Conservation (phyloP, 2,329 filamentous ascomycete species). For the Botrytis tulipae region DNA sequence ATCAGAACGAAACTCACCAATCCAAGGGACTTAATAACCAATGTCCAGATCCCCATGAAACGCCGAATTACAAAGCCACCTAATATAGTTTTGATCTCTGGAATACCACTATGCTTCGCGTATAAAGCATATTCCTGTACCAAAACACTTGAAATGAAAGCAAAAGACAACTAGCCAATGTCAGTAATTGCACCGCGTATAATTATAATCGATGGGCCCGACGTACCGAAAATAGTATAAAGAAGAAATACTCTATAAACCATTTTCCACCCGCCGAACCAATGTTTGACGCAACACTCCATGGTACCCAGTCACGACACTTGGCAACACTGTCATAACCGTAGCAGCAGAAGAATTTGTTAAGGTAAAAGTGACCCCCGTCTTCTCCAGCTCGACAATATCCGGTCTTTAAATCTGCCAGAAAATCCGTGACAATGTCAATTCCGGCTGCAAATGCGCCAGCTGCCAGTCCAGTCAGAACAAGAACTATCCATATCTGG, state of each 20-base stretch:
- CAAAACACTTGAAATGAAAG: slow-evolving; percentile 71
- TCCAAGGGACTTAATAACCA: slow-evolving; percentile 85
- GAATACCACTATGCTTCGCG: slow-evolving; percentile 92
- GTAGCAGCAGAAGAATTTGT: slow-evolving; percentile 88
- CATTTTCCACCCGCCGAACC: slow-evolving; percentile 67
- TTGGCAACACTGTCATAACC: slow-evolving; percentile 81
- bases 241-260: slow-evolving; percentile 84
- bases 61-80: slow-evolving; percentile 89
- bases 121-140: slow-evolving; percentile 83
- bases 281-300: slow-evolving; percentile 73
- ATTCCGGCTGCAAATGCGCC: slow-evolving; percentile 85
- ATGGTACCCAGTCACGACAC: slow-evolving; percentile 83
- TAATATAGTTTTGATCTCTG: slow-evolving; percentile 94
- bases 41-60: slow-evolving; percentile 84
- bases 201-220: background rate
- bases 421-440: slow-evolving; percentile 87
- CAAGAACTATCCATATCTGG: slow-evolving; percentile 87
- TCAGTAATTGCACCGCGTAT: background rate
- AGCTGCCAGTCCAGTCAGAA: slow-evolving; percentile 80
- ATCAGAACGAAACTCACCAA: slow-evolving; percentile 53
- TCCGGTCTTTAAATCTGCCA: slow-evolving; percentile 87
- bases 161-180: slow-evolving; percentile 64
- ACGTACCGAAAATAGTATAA: slow-evolving; percentile 76
- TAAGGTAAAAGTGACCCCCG: slow-evolving; percentile 86
- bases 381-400: slow-evolving; percentile 76